These are phyloP conservation scores for Talinum fruticosum DNA, from an alignment of 148 eudicot genomes.

Conservation along the genomic window DNA sequence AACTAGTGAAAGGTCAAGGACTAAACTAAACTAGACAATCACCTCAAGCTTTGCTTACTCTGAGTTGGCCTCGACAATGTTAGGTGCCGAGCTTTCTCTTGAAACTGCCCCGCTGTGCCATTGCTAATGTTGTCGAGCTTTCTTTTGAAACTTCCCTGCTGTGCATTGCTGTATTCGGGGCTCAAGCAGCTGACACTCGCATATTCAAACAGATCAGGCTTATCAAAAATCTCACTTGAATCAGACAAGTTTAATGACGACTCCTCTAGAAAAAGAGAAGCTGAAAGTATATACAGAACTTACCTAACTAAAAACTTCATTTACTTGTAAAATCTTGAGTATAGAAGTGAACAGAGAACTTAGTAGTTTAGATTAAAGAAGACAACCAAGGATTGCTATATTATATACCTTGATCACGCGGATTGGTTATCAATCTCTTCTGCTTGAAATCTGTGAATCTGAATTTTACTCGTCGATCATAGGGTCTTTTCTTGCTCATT, in stretches of 20 bases:
- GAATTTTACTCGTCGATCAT: background rate
- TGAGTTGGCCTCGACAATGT: background rate
- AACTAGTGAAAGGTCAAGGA: no score
- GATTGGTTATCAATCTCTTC: constrained; percentile 10
- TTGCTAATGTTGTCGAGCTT: background rate
- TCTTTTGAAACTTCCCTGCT: background rate
- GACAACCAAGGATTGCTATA: background rate
- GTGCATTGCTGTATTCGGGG: background rate
- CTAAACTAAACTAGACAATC: background rate
- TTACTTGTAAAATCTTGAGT: background rate
- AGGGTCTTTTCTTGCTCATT: constrained; percentile 18
- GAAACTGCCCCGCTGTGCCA: background rate
- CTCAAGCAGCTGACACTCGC: background rate
- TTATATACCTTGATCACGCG: background rate
- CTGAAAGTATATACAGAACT: no score
- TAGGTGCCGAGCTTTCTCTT: background rate
- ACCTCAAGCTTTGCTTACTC: background rate
- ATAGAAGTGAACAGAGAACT: background rate
- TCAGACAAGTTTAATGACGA: no score
- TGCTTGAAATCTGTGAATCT: background rate
- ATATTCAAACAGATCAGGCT: background rate
- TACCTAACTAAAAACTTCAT: no score
- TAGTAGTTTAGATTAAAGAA: background rate
- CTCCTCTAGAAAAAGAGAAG: no score
- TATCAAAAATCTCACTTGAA: no score